Evolutionary conservation across 257 asterid genomes (phyloP), one percentile per base, ranked within the genome.

Genomic region (Striga asiatica): DNA sequence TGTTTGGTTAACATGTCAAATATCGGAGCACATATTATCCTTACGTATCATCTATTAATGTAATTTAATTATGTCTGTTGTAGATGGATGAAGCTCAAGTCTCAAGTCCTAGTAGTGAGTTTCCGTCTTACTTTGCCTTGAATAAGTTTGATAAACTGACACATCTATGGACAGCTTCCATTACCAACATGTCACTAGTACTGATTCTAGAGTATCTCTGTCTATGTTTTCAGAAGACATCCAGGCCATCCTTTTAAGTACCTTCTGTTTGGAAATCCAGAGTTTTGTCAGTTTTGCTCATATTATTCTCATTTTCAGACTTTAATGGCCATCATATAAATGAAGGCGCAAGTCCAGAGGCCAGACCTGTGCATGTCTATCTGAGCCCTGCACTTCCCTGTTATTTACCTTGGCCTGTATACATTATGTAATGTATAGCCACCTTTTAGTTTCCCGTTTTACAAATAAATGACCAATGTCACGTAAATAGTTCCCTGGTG

Each of bases 91-190:
- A 70, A 64, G 64, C 59, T 73, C 81, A 42, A 64, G 74, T 67
- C 52, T 56, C 85, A 54, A 72, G 66, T 58, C 54, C 51, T 55
- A 78, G 64, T 65, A 20, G 96, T 84, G 68, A 78, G 93, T 80
- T 67, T 55, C 20, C 37, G 22, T 66, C 66, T 48, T 57, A 23
- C 48, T 38, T 57, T n/a, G n/a, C n/a, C 39, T 18, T 58, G 54
- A 35, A 59, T 21, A 53, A 67, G 38, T 66, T 35, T 66, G 49
- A 39, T 67, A 23, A 38, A 31, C 23, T 50, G 35, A 14, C 64
- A 37, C 48, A 54, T 50, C 53, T 22, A 25, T 37, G 35, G 22
- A 62, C 31, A 47, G 45, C 71, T 67, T 27, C 5, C 41, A 20
- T 22, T 55, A 9, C 17, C 8, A 51, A 21, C 32, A 63, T 39